These are phyloP conservation scores for Barnettozyma sp. DNA, from an alignment of 805 yeast genomes.

Conservation along the genomic window DNA sequence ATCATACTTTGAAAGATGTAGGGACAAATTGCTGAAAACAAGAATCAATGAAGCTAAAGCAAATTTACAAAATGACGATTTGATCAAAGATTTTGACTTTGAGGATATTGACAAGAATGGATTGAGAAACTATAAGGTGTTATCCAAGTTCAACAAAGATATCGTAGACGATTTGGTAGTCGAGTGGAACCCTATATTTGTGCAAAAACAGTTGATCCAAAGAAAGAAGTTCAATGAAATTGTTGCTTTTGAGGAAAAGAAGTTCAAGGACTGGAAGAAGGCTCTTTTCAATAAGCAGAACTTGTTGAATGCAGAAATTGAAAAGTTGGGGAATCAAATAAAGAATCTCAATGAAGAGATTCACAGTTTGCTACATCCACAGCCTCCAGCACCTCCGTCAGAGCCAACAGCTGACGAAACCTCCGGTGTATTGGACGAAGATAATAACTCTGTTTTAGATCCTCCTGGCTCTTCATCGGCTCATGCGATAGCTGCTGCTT, in stretches of 20 bases:
- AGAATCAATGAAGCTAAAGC: conserved; percentile 30
- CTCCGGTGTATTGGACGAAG: neutral
- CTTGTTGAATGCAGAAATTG: conserved; percentile 49
- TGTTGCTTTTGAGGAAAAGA: conserved; percentile 43
- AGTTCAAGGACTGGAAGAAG: conserved; percentile 57
- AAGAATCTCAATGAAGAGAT: conserved; percentile 14
- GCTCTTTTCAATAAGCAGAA: conserved; percentile 49
- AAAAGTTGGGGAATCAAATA: conserved; percentile 19
- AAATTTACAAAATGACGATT: conserved; percentile 6
- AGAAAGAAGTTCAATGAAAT: conserved; percentile 38
- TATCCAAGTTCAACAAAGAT: conserved; percentile 31
- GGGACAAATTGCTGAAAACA: conserved; percentile 48
- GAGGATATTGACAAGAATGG: conserved; percentile 26
- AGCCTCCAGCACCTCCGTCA: neutral
- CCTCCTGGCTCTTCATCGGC: conserved; percentile 5
- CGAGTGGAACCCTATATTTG: conserved; percentile 40
- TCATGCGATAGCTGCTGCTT: conserved; percentile 6
- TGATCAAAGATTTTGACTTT: conserved; percentile 16
- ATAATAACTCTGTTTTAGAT: neutral
- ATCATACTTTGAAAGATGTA: conserved; percentile 62
- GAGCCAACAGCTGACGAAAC: neutral
- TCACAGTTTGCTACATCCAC: conserved; percentile 6
- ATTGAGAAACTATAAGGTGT: conserved; percentile 33
- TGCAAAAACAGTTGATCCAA: conserved; percentile 37
- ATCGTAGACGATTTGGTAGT: conserved; percentile 34